These are phyloP conservation scores for Ogataea methylovora DNA, from an alignment of 805 yeast genomes.

Conservation along the genomic window DNA sequence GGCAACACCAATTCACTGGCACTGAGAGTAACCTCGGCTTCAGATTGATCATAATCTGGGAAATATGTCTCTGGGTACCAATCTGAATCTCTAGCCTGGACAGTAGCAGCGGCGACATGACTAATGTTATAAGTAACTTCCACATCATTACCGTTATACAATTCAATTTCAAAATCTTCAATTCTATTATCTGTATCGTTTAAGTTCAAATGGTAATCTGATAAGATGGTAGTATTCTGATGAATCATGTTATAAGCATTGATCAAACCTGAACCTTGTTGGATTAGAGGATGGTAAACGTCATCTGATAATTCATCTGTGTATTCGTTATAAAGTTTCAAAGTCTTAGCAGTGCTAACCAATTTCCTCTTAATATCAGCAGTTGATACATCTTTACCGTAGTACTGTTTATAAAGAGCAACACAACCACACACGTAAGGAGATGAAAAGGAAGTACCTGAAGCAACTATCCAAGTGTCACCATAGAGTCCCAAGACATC, in stretches of 20 bases:
- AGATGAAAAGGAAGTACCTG: slow-evolving; percentile 13
- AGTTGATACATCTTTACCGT: slow-evolving; percentile 2
- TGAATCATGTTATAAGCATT: slow-evolving; percentile 10
- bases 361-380: slow-evolving; percentile 3
- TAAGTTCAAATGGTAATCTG: slow-evolving; percentile 5
- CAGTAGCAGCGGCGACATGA: slow-evolving; percentile 4
- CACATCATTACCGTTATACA: slow-evolving; percentile 6
- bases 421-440: slow-evolving; percentile 13
- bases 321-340: slow-evolving; percentile 1
- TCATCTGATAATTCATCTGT: slow-evolving; percentile 1
- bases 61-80: slow-evolving; percentile 2
- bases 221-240: slow-evolving; percentile 5
- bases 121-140: slow-evolving; percentile 4
- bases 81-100: background rate
- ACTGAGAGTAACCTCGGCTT: slow-evolving; percentile 5
- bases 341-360: slow-evolving; percentile 3
- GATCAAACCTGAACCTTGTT: slow-evolving; percentile 14
- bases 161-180: slow-evolving; percentile 6
- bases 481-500: slow-evolving; percentile 7
- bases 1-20: slow-evolving; percentile 1
- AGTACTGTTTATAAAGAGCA: slow-evolving; percentile 8
- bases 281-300: slow-evolving; percentile 8
- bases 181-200: slow-evolving; percentile 9
- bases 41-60: slow-evolving; percentile 6
- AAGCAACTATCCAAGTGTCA: slow-evolving; percentile 2